Conservation (phyloP, 1,284 basidiomycete genomes). For the Tetrapyrgos nigripes region DNA sequence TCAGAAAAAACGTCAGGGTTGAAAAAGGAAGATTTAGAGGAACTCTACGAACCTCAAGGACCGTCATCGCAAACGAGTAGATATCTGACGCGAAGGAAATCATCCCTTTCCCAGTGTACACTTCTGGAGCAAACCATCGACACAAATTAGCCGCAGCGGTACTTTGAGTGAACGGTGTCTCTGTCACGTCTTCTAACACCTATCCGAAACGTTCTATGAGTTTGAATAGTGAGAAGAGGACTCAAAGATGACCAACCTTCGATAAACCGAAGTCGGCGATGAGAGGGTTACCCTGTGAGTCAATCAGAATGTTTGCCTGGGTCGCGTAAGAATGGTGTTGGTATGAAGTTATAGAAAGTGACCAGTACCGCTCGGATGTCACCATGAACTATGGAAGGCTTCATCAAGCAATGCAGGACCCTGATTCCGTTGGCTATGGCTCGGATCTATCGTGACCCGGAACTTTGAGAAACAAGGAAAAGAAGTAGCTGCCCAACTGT, state of each 20-base stretch:
- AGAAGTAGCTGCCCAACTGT: neutral
- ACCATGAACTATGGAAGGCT: constrained; percentile 57
- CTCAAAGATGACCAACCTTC: neutral
- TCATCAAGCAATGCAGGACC: constrained; percentile 52
- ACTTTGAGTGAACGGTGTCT: constrained; percentile 59
- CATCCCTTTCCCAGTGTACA: constrained; percentile 53
- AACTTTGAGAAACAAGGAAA: constrained; percentile 3
- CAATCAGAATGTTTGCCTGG: constrained; percentile 2
- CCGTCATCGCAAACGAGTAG: constrained; percentile 51
- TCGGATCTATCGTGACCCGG: constrained; percentile 41
- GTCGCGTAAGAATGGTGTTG: neutral
- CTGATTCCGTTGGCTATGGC: constrained; percentile 52
- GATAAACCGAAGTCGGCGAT: constrained; percentile 3
- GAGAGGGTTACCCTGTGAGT: constrained; percentile 1
- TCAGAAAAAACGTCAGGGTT: neutral
- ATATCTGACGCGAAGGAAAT: constrained; percentile 55
- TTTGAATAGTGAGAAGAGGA: constrained; percentile 8
- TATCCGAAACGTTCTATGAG: too few species aligned
- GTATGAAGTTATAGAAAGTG: neutral
- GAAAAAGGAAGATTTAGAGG: neutral
- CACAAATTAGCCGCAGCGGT: constrained; percentile 52
- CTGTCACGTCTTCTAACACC: constrained; percentile 60
- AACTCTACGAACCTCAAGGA: constrained; percentile 45
- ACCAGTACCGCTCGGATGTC: constrained; percentile 55
- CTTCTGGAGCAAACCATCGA: constrained; percentile 62